Evolutionary conservation across 2,329 filamentous ascomycete genomes (phyloP).

Genomic region (Penicillium olsonii): DNA sequence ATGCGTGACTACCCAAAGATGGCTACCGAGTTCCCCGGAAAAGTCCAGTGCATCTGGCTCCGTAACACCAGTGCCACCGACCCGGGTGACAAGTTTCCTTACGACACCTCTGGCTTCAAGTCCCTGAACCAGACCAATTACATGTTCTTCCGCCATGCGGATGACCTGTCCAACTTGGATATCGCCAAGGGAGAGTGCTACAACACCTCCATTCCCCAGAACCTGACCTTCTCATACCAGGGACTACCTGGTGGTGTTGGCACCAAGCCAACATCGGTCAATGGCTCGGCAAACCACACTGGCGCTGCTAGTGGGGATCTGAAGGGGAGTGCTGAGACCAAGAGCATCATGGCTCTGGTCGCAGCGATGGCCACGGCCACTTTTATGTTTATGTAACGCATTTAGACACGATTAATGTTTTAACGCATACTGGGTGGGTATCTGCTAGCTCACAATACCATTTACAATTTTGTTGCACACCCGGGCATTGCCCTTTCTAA

Average conservation of each 20-base stretch:
- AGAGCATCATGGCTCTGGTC: constrained; percentile 7
- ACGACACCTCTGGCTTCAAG: constrained; percentile 72
- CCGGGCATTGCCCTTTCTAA: too few species aligned
- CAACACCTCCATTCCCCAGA: constrained; percentile 66
- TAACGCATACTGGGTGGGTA: background rate
- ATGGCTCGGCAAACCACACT: constrained; percentile 18
- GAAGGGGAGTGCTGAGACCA: constrained; percentile 1
- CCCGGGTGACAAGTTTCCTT: constrained; percentile 67
- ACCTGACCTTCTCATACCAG: constrained; percentile 70
- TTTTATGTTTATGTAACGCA: constrained; percentile 14
- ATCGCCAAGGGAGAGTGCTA: constrained; percentile 68
- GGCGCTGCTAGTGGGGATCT: constrained; percentile 13
- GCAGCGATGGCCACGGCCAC: constrained; percentile 7
- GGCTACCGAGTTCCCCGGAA: constrained; percentile 65
- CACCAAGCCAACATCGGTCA: constrained; percentile 9
- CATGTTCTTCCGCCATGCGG: constrained; percentile 76
- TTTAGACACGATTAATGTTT: constrained; percentile 4
- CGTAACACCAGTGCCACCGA: constrained; percentile 75
- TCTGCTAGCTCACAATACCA: background rate
- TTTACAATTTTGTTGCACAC: background rate
- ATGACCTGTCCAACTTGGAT: constrained; percentile 68
- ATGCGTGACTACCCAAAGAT: constrained; percentile 65
- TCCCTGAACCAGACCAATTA: constrained; percentile 65
- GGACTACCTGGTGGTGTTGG: constrained; percentile 38
- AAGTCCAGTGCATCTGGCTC: constrained; percentile 76